Evolutionary conservation across 345 rosid species (phyloP), one percentile per base, ranked within the genome.

Genomic region (Reutealis trisperma): DNA sequence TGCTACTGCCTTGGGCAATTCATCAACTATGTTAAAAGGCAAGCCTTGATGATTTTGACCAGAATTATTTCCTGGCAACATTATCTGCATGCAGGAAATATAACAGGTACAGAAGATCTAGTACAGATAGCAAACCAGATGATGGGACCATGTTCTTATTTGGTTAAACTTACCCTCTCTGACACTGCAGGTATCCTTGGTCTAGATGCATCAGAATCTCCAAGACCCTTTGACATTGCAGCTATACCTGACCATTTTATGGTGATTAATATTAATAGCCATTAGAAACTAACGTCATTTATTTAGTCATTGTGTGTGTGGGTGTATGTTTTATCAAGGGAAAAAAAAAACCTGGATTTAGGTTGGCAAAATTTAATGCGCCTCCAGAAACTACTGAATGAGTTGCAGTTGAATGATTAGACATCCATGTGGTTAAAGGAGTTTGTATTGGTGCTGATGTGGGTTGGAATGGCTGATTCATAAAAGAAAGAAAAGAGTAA

Each of bases 1-100:
- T 1, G 78, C 80, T 27, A 86, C 83, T 55, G 41, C 78, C 77
- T 69, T 84, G 7, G 87, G 89, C 22, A 86, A 55, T 45, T 83
- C 86, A 71, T 83, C 85, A 8, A 16, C 11, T 27, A 55, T 14
- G 74, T 41, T 70, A 63, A 42, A 69, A 59, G 78, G 71, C 55
- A 55, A 45, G 51, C 30, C 66, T 7, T 49, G 67, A 24, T 67
- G 61, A 67, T 49, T 78, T 70, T 71, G 83, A 71, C 72, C 45
- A 65, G 80, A 54, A 77, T 22, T 77, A 37, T 45, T 60, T 63
- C 84, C 85, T 30, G 77, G 77, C 47, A 75, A 21, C 65, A 75
- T 64, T 8, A 69, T 58, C 88, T 82, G 78, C 64, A 18, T 42
- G 62, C 52, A 74, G 41, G 6, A 37, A 37, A 60, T 21, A 59